Conservation (phyloP, 1,284 basidiomycete genomes). For the Naganishia liquefaciens region DNA sequence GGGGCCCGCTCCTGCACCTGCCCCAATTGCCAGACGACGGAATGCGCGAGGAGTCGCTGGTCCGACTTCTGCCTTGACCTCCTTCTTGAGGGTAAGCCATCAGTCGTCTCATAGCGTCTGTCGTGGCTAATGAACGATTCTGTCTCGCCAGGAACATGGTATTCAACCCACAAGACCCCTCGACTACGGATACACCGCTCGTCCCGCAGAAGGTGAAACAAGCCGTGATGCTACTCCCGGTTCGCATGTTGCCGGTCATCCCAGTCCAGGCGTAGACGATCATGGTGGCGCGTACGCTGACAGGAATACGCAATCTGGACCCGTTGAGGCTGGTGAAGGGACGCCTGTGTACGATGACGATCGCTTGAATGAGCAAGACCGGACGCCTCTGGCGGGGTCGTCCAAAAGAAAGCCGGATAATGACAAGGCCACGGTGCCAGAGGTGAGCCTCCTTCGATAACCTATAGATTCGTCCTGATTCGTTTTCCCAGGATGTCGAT, state of each 20-base stretch:
- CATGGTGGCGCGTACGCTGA: constrained; percentile 45
- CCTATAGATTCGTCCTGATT: not conserved
- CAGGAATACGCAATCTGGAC: constrained; percentile 41
- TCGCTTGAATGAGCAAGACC: constrained; percentile 16
- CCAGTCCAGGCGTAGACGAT: constrained; percentile 38
- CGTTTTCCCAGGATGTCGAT: constrained; percentile 30
- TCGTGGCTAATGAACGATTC: no score
- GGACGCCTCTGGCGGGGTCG: constrained; percentile 19
- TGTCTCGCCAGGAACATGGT: constrained; percentile 44
- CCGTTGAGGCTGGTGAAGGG: constrained; percentile 41
- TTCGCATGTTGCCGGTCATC: constrained; percentile 26
- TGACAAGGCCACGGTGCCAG: constrained; percentile 36
- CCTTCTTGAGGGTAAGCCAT: constrained; percentile 73
- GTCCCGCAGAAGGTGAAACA: constrained; percentile 25
- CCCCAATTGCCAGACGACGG: constrained; percentile 21
- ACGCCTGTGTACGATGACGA: constrained; percentile 36
- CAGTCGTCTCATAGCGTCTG: not conserved
- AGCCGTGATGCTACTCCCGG: constrained; percentile 6
- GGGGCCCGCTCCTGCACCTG: constrained; percentile 3
- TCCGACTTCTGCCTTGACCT: constrained; percentile 86
- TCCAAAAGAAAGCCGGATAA: constrained; percentile 36
- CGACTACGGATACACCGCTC: constrained; percentile 19
- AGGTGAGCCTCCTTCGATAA: constrained; percentile 24
- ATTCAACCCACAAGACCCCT: constrained; percentile 46
- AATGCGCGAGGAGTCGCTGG: constrained; percentile 64